Percentiles rank a stretch among this genome's conserved stretches.
Conservation (phyloP, 2,329 filamentous ascomycete genomes). For the Ceratocystiopsis brevicomis region DNA sequence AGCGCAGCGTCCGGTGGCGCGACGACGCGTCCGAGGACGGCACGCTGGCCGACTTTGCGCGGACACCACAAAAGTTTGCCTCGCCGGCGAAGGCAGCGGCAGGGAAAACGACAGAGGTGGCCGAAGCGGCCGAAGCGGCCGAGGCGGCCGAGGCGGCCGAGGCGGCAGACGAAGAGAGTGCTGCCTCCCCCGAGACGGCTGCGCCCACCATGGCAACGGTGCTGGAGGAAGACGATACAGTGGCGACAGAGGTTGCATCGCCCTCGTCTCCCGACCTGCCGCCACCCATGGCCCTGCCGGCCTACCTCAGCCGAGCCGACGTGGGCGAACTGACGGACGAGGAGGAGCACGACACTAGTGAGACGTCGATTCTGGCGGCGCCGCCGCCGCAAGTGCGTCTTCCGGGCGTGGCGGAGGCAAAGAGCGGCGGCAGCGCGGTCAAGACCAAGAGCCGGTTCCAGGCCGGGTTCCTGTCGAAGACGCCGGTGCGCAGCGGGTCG, state of each 20-base stretch:
- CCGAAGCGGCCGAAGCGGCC: slow-evolving; percentile 1
- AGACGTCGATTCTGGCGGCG: no score
- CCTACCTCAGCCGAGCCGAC: slow-evolving; percentile 5
- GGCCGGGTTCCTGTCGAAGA: slow-evolving; percentile 60
- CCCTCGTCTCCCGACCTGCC: slow-evolving; percentile 27
- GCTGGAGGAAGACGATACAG: not conserved
- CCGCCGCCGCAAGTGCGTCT: no score
- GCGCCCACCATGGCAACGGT: slow-evolving; percentile 4
- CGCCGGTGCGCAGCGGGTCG: slow-evolving; percentile 9
- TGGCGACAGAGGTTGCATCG: not conserved
- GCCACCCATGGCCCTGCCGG: not conserved
- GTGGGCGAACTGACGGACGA: slow-evolving; percentile 1
- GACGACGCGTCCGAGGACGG: slow-evolving; percentile 74
- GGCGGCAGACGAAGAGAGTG: not conserved
- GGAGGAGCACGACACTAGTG: slow-evolving; percentile 2
- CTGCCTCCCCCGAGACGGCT: not conserved
- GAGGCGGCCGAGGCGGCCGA: not conserved
- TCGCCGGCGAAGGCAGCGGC: slow-evolving; percentile 27
- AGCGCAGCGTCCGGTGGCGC: slow-evolving; percentile 75
- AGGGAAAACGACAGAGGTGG: no score
- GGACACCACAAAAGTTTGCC: slow-evolving; percentile 54
- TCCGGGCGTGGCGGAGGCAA: no score
- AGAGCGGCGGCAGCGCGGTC: no score
- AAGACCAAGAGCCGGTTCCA: slow-evolving; percentile 49
- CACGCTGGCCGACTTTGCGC: slow-evolving; percentile 73